Base-by-base conservation (phyloP, 441 rosid species). In the Macaranga tanarius region DNA sequence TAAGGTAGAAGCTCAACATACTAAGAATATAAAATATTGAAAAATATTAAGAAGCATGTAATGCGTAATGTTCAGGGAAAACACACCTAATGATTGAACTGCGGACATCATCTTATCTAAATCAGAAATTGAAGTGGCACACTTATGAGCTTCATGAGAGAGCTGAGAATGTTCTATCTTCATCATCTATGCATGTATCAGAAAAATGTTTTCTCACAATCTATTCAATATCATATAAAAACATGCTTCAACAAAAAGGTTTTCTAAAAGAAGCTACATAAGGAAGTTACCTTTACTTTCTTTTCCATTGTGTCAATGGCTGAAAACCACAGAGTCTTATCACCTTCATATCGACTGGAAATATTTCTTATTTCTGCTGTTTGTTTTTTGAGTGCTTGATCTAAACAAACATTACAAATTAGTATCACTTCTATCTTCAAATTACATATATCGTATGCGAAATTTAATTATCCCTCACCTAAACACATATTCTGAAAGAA, bases 61-160 rank as follows among this genome's bases (percentile, higher is more conserved):
- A 67, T 67, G 48, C 44, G 25, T 25, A 62, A 69, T 44, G 38
- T 47, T 25, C 15, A 64, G 63, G 31, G 47, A 71, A 70, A 76
- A 77, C 83, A 67, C 83, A 93, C 97, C 92, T 38, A 93, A 78
- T 73, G 88, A 88, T 78, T 84, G 92, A 75, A 91, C 92, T 50
- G 87, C 89, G 70, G 58, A 79, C 71, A 86, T 84, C 97, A 93
- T 91, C 76, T 84, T 86, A 76, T 79, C 83, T 74, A 93, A 62
- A 10, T 88, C 84, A 0, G 92, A 89, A 71, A 88, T 84, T 26
- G 92, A 82, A 78, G 76, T 87, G 19, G 80, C 89, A 73, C 88
- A 90, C 19, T 86, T 86, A 72, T 86, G 92, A 73, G 96, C 96
- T 66, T 84, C 92, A 42, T 54, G 80, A 28, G 89, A 86, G 73